Evolutionary conservation across 345 rosid genomes (phyloP).

Genomic region (Populus pruinosa): DNA sequence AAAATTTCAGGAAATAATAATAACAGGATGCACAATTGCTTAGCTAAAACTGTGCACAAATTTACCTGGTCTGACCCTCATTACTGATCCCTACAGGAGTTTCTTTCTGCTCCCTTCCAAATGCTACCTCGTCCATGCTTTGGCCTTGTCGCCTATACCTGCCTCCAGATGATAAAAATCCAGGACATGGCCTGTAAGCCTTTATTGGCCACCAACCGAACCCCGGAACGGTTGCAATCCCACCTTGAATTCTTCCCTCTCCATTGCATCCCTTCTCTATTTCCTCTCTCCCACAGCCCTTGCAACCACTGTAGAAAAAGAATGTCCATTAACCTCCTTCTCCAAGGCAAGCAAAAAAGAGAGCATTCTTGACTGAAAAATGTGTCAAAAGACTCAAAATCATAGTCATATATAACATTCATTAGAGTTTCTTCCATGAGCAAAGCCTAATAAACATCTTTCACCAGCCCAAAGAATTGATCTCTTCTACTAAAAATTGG

Average conservation of each 20-base stretch:
- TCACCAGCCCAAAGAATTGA: not conserved
- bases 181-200: slow-evolving; percentile 95
- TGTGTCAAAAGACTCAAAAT: not conserved
- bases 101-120: slow-evolving; percentile 39
- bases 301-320: slow-evolving; percentile 57
- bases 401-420: not conserved
- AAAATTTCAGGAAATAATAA: not conserved
- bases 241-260: slow-evolving; percentile 94
- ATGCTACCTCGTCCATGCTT: slow-evolving; percentile 92
- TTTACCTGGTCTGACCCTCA: slow-evolving; percentile 38
- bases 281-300: slow-evolving; percentile 75
- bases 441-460: not conserved
- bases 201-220: slow-evolving; percentile 99
- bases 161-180: slow-evolving; percentile 79
- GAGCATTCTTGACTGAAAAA: not conserved
- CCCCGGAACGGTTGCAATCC: slow-evolving; percentile 89
- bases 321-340: not conserved
- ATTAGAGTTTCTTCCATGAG: not conserved
- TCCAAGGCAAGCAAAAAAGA: not conserved
- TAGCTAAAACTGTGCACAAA: not conserved
- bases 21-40: not conserved
- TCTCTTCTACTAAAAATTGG: not conserved
- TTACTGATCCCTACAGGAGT: slow-evolving; percentile 12
- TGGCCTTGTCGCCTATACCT: slow-evolving; percentile 73
- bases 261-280: slow-evolving; percentile 88